Percentiles rank a stretch among this genome's conserved stretches.
phyloP scores from a whole-genome alignment of 2,329 filamentous ascomycete genomes.

The Lasiodiplodia hormozganensis region DNA sequence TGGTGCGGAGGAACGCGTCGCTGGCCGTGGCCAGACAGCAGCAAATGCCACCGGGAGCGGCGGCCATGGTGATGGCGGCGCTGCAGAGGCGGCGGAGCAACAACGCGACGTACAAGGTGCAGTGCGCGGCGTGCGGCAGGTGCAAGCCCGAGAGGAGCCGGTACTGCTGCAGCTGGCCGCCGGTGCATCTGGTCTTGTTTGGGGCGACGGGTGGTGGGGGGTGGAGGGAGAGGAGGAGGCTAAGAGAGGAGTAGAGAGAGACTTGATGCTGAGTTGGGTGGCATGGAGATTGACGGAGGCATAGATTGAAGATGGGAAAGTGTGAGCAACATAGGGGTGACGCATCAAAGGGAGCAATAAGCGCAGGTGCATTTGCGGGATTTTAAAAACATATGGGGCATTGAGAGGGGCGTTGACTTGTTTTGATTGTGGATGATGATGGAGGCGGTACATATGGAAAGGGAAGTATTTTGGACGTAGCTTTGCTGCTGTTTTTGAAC shows the following conservation, averaged over 20 bases:
- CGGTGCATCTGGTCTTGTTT: constrained; percentile 19
- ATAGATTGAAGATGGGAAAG: background rate
- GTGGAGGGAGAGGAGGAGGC: background rate
- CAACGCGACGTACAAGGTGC: background rate
- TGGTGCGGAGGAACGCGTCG: background rate
- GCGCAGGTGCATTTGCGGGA: background rate
- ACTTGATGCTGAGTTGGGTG: background rate
- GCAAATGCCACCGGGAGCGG: background rate
- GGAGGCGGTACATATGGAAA: background rate
- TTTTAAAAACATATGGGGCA: background rate
- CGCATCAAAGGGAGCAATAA: background rate
- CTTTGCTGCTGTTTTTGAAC: background rate
- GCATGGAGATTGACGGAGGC: background rate
- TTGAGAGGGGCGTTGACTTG: background rate
- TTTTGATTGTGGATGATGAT: background rate
- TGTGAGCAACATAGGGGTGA: background rate
- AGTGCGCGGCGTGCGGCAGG: constrained; percentile 20
- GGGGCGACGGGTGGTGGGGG: background rate
- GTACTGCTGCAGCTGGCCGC: constrained; percentile 22
- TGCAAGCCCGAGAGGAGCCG: constrained; percentile 5
- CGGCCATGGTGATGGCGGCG: constrained; percentile 11
- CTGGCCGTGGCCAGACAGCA: background rate
- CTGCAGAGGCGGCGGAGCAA: constrained; percentile 7
- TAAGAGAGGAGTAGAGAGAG: background rate
- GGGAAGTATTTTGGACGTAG: background rate